Percentiles rank a stretch among this genome's conserved stretches.
These are phyloP conservation scores for Penicillium lagena DNA, from an alignment of 495 filamentous ascomycete species.

Conservation along the genomic window DNA sequence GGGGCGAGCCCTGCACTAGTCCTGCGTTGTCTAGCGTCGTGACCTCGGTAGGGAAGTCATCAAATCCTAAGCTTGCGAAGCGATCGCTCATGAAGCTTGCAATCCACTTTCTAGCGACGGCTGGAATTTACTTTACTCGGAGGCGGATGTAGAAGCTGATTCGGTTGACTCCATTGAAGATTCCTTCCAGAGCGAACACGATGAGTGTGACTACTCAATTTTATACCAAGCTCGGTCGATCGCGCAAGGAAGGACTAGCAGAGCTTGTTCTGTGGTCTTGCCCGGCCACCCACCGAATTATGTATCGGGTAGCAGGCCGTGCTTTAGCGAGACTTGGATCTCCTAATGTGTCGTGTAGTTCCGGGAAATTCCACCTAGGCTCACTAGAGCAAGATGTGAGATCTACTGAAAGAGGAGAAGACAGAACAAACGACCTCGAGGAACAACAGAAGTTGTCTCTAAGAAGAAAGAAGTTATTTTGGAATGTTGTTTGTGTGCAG, in stretches of 20 bases:
- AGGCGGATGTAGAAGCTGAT: slow-evolving; percentile 13
- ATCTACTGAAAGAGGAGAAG: too few species aligned
- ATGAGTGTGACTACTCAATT: slow-evolving; percentile 13
- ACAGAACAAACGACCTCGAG: too few species aligned
- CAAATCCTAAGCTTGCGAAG: slow-evolving; percentile 13
- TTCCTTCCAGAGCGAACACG: slow-evolving; percentile 20
- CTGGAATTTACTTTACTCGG: slow-evolving; percentile 12
- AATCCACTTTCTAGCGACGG: slow-evolving; percentile 12
- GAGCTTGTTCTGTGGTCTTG: slow-evolving; percentile 13
- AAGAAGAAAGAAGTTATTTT: too few species aligned
- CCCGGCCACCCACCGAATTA: slow-evolving; percentile 20
- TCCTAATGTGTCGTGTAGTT: too few species aligned
- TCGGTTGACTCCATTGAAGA: slow-evolving; percentile 22
- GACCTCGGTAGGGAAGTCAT: slow-evolving; percentile 11
- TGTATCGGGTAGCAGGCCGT: too few species aligned
- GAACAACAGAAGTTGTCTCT: too few species aligned
- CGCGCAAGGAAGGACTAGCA: slow-evolving; percentile 14
- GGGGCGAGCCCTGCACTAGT: slow-evolving; percentile 18
- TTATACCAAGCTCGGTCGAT: slow-evolving; percentile 17
- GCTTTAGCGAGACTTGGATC: too few species aligned
- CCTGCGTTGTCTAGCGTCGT: slow-evolving; percentile 13
- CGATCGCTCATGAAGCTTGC: slow-evolving; percentile 18
- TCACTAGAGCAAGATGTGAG: too few species aligned
- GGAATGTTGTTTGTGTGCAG: too few species aligned
- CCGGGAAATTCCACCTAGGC: too few species aligned